Evolutionary conservation across 345 rosid species (phyloP), one percentile per base, ranked within the genome.

Genomic region (Heritiera littoralis): DNA sequence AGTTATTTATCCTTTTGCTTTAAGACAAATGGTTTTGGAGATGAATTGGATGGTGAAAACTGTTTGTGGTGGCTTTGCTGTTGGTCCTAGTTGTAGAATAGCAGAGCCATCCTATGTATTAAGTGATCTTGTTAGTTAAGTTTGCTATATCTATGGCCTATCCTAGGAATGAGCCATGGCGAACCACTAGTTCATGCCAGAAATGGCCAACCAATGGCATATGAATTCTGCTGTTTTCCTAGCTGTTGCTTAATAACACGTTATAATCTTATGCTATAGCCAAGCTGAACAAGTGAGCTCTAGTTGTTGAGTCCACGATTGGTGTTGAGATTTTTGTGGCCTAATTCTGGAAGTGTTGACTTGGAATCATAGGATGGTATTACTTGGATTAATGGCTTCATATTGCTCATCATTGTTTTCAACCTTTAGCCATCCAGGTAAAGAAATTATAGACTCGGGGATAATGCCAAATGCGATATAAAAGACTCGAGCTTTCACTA

Each of bases 301-400:
- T 7, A 10, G 66, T 38, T 5, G 18, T 65, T 15, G 68, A 65
- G 46, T 15, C 46, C 20, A 14, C 13, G 20, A 5, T 35, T 35
- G 46, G 20, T 14, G 30, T 45, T 68, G 40, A 68, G 17, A 68
- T 45, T 45, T 69, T 69, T 69, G 55, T 43, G 55, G 73, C 70
- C 70, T 66, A 43, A 66, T 15, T 13, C 17, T 67, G 73, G 12
- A 68, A 17, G 32, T 45, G 14, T 41, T 43, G 14, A 54, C 23
- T 38, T 38, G 69, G 69, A 38, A 38, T 65, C 10, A 65, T 65
- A 15, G 70, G 49, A 38, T 18, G 15, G 9, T 18, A 14, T 35
- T 32, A 65, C 11, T 65, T 35, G 43, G 69, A 45, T 38, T 66
- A 7, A 41, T 1, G 13, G 13, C 15, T 18, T 49, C 43, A 0